Evolutionary conservation across 495 filamentous ascomycete genomes (phyloP).

Genomic region (Aspergillus sparsus): DNA sequence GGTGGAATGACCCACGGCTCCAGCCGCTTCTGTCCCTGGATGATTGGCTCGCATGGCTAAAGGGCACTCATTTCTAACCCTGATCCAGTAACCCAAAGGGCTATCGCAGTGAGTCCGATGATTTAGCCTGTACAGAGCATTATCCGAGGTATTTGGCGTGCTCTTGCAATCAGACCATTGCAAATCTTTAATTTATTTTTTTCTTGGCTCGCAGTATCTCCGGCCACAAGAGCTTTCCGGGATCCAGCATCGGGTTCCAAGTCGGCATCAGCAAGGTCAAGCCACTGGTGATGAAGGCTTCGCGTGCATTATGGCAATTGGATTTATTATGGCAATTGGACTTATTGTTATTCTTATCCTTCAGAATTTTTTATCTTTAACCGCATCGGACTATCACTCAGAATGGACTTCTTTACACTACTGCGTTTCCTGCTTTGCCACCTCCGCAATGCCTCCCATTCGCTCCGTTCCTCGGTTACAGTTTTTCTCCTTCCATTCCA

Average conservation of each 20-base stretch:
- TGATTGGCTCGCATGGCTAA: neutral
- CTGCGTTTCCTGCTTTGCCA: neutral
- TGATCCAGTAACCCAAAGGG: neutral
- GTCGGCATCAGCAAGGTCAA: slow-evolving; percentile 4
- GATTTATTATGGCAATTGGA: too few species aligned
- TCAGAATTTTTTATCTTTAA: neutral
- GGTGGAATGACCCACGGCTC: neutral
- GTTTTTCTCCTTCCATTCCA: slow-evolving; percentile 39
- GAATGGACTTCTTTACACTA: too few species aligned
- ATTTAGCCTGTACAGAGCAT: slow-evolving; percentile 1
- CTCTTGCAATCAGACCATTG: slow-evolving; percentile 7
- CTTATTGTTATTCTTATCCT: too few species aligned
- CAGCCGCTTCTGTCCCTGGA: neutral
- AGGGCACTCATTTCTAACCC: neutral
- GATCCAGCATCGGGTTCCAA: slow-evolving; percentile 2
- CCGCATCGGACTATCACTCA: neutral
- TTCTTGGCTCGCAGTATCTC: slow-evolving; percentile 21
- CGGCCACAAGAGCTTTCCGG: neutral
- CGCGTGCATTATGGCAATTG: too few species aligned
- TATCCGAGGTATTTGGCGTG: slow-evolving; percentile 7
- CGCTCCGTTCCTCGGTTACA: slow-evolving; percentile 7
- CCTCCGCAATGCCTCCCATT: neutral
- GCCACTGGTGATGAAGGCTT: neutral
- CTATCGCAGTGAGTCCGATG: slow-evolving; percentile 2
- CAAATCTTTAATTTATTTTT: neutral